phyloP scores from a whole-genome alignment of 2,329 filamentous ascomycete genomes.

The Cladosporium sp. region DNA sequence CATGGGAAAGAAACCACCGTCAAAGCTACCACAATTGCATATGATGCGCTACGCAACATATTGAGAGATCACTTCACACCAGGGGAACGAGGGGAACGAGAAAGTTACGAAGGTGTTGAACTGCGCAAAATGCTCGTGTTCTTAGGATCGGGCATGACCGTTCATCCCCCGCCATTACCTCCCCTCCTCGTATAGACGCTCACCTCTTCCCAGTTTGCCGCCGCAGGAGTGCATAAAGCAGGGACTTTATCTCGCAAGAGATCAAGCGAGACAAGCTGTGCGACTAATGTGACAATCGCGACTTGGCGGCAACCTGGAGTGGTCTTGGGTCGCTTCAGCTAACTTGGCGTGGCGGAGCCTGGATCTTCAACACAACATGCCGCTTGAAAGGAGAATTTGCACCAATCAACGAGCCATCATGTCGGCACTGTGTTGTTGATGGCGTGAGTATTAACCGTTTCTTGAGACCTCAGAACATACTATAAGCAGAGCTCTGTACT shows the following conservation, averaged over 20 bases:
- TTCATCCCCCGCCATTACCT: neutral
- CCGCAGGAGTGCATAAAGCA: neutral
- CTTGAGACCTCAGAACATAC: no score
- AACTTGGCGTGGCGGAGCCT: neutral
- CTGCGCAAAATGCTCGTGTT: no score
- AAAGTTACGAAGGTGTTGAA: no score
- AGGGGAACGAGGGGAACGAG: no score
- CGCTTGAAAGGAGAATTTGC: neutral
- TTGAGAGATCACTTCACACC: no score
- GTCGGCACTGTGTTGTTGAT: no score
- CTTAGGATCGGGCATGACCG: no score
- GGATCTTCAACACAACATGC: neutral
- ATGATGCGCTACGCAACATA: no score
- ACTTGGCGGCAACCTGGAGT: neutral
- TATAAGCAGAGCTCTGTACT: no score
- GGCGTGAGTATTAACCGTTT: no score
- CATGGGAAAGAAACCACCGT: neutral
- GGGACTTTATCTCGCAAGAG: neutral
- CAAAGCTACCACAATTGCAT: no score
- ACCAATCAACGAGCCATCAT: neutral
- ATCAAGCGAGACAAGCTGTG: neutral
- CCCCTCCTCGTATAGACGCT: no score
- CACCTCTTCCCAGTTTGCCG: neutral
- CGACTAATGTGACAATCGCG: neutral
- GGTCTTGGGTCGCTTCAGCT: slow-evolving; percentile 2